Evolutionary conservation across 2,329 filamentous ascomycete species (phyloP).

Genomic region (Penicillium palitans): DNA sequence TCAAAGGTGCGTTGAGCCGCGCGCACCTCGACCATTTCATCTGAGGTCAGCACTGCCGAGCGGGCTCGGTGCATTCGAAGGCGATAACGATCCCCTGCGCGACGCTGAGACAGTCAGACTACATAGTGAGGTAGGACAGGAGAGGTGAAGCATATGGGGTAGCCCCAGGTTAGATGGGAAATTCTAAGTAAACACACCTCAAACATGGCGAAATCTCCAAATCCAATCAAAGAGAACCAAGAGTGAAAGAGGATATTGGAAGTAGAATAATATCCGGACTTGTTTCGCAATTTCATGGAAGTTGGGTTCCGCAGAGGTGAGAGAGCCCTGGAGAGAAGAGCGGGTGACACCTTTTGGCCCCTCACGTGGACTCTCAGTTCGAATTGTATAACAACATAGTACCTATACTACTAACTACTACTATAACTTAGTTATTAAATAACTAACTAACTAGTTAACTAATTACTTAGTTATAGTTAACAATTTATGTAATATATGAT

Average conservation of each 20-base stretch:
- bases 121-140: background rate
- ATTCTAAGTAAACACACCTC: conserved; percentile 4
- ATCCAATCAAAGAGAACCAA: background rate
- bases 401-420: too few relatives aligned
- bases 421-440: too few relatives aligned
- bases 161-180: background rate
- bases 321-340: background rate
- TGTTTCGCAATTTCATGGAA: background rate
- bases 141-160: background rate
- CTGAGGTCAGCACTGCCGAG: conserved; percentile 75
- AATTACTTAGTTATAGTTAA: too few relatives aligned
- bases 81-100: conserved; percentile 72
- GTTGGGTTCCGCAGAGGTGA: background rate
- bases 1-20: conserved; percentile 96
- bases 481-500: too few relatives aligned
- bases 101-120: conserved; percentile 48
- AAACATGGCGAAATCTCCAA: background rate
- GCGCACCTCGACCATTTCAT: conserved; percentile 90
- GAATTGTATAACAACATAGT: background rate
- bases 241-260: background rate
- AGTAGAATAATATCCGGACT: background rate
- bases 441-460: too few relatives aligned
- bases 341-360: background rate
- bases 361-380: conserved; percentile 12
- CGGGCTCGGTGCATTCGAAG: conserved; percentile 80